Evolutionary conservation across 805 yeast genomes (phyloP), one percentile per base, ranked within the genome.

Genomic region (Saturnispora sanitii): DNA sequence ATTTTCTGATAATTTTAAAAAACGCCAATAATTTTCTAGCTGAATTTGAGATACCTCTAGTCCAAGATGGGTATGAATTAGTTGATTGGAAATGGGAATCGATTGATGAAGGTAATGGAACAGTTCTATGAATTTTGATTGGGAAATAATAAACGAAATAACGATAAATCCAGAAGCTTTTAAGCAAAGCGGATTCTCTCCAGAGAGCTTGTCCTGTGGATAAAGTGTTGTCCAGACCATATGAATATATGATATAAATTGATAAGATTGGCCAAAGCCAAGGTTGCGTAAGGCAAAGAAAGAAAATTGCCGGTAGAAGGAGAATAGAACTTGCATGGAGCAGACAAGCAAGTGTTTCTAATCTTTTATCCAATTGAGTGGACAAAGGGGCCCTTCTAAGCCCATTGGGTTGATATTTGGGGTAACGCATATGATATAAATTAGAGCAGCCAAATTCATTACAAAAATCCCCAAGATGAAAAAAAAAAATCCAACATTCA

Each of bases 111-210:
- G 72, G 72, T 40, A 88, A 62, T 13, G 79, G 82, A 3, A 65
- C 66, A 0, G 90, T 70, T 54, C 80, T 82, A 58, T 77, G 81
- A 11, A 87, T 62, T 0, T 58, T 60, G 17, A 92, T 75, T 0
- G 97, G 97, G 61, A 82, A 92, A 60, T 86, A 92, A 35, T 69
- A 64, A 34, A 79, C 78, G 56, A 82, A 87, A 60, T 77, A 71
- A 45, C 68, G 73, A 86, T 92, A 90, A 16, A 83, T 48, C 6
- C 62, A 51, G 27, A 75, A 52, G 23, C 71, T 68, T 46, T 85
- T 71, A 55, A 84, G 65, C 65, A 71, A 67, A 2, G 61, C 57
- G 3, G 82, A 77, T 33, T 70, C 66, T 29, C 94, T 61, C 39
- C 70, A 60, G 2, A 72, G 69, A 0, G 77, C 81, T 15, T 71